These are phyloP conservation scores for Dothideomycetes sp. DNA, from an alignment of 2,329 filamentous ascomycete genomes.

Conservation along the genomic window DNA sequence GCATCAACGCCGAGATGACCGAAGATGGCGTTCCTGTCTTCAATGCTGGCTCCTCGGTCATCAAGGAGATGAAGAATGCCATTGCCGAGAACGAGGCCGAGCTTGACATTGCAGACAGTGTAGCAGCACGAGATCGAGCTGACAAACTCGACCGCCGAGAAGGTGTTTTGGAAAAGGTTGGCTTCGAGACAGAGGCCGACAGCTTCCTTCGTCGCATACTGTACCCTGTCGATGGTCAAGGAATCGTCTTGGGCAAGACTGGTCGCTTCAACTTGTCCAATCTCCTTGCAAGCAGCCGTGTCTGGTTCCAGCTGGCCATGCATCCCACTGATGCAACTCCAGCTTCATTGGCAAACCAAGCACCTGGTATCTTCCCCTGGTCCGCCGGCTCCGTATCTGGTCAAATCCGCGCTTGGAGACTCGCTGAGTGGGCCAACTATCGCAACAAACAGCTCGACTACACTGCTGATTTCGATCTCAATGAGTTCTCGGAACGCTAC, in stretches of 20 bases:
- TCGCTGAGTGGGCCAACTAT: conserved; percentile 94
- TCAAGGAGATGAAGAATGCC: conserved; percentile 78
- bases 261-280: conserved; percentile 69
- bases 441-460: conserved; percentile 87
- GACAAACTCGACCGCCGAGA: conserved; percentile 73
- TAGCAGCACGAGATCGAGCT: conserved; percentile 60
- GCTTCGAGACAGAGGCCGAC: conserved; percentile 67
- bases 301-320: conserved; percentile 88
- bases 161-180: conserved; percentile 74
- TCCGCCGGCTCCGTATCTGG: conserved; percentile 86
- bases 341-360: conserved; percentile 58
- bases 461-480: conserved; percentile 89
- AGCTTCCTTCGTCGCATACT: conserved; percentile 74
- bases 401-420: conserved; percentile 83
- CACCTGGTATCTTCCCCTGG: conserved; percentile 72
- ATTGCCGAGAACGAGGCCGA: conserved; percentile 67
- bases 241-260: conserved; percentile 67
- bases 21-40: conserved; percentile 77
- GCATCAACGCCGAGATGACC: conserved; percentile 96
- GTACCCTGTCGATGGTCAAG: conserved; percentile 65
- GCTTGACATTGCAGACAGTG: conserved; percentile 60
- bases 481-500: conserved; percentile 83
- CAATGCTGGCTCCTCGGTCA: conserved; percentile 64
- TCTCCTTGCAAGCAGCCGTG: conserved; percentile 69
- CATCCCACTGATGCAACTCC: conserved; percentile 86